These are phyloP conservation scores for Sclerotinia glacialis DNA, from an alignment of 2,329 filamentous ascomycete genomes.

Conservation along the genomic window DNA sequence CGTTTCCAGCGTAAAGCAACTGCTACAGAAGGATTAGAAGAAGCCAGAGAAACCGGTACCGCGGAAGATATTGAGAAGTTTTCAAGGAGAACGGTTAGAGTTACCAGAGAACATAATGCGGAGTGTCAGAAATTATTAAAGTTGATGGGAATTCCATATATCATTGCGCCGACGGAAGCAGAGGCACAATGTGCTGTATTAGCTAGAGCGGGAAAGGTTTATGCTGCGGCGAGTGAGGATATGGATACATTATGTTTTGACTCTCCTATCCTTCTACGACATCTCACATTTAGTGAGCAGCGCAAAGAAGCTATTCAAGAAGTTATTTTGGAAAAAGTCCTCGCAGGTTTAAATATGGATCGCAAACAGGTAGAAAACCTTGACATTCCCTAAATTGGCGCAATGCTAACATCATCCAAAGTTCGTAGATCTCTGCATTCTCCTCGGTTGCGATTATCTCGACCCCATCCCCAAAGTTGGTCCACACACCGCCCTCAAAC, in stretches of 20 bases:
- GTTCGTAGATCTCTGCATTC: conserved; percentile 97
- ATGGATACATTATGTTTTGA: conserved; percentile 99
- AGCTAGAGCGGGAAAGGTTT: conserved; percentile 89
- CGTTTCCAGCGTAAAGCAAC: conserved; percentile 94
- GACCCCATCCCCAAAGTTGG: conserved; percentile 95
- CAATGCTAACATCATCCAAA: conserved; percentile 41
- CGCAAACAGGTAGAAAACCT: conserved; percentile 63
- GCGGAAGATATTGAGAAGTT: conserved; percentile 99
- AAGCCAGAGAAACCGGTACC: conserved; percentile 95
- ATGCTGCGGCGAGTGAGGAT: conserved; percentile 93
- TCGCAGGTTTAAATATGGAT: conserved; percentile 87
- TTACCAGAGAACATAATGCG: conserved; percentile 94
- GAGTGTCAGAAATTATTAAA: conserved; percentile 89
- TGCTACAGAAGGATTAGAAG: conserved; percentile 83
- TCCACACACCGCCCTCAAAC: conserved; percentile 83
- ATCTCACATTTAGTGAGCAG: conserved; percentile 96
- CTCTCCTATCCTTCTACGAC: conserved; percentile 81
- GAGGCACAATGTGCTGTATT: conserved; percentile 94
- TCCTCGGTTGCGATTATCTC: conserved; percentile 96
- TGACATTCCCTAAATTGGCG: neutral
- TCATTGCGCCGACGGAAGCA: conserved; percentile 92
- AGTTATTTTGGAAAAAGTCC: conserved; percentile 80
- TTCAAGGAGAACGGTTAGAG: conserved; percentile 84
- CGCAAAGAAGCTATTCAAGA: conserved; percentile 97
- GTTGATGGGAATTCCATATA: conserved; percentile 94